phyloP scores from a whole-genome alignment of 2,329 filamentous ascomycete species.

The Beauveria asiatica region DNA sequence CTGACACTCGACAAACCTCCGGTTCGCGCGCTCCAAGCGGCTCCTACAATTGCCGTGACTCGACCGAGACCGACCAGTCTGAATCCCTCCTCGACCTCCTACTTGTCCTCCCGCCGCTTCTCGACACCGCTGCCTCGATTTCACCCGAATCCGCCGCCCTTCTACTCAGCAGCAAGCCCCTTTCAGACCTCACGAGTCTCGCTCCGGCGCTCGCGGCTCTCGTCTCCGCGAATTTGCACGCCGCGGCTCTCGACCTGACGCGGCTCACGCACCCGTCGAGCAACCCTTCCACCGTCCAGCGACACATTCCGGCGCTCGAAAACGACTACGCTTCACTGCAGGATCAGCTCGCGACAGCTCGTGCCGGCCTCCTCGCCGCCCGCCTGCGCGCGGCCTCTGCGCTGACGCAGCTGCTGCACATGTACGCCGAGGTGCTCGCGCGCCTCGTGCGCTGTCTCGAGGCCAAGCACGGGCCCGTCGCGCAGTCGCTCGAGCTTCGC shows the following conservation, averaged over 20 bases:
- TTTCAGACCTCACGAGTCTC: conserved; percentile 32
- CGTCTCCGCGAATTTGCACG: conserved; percentile 34
- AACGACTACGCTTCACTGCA: conserved; percentile 29
- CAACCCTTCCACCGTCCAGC: conserved; percentile 50
- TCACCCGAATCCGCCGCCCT: conserved; percentile 24
- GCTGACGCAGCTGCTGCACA: conserved; percentile 31
- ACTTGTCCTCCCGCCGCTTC: conserved; percentile 37
- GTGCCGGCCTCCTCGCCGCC: conserved; percentile 25
- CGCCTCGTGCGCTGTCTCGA: conserved; percentile 43
- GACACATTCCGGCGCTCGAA: conserved; percentile 42
- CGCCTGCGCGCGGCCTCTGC: conserved; percentile 31
- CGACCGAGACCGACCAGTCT: neutral
- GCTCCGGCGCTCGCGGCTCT: conserved; percentile 33
- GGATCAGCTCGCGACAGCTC: conserved; percentile 22
- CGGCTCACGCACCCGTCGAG: conserved; percentile 36
- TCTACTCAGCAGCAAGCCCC: conserved; percentile 35
- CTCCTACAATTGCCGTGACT: conserved; percentile 16
- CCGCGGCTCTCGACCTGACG: conserved; percentile 33
- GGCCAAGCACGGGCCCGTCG: conserved; percentile 44
- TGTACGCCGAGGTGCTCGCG: conserved; percentile 30
- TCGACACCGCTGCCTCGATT: conserved; percentile 23
- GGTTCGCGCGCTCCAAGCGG: neutral
- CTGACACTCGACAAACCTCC: conserved; percentile 11
- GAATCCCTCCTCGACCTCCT: conserved; percentile 27
- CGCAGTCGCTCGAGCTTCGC: conserved; percentile 42